Percentiles rank a stretch among this genome's conserved stretches.
phyloP scores from a whole-genome alignment of 225 moss, liverwort and hornwort species.

The Marchantia paleacea region DNA sequence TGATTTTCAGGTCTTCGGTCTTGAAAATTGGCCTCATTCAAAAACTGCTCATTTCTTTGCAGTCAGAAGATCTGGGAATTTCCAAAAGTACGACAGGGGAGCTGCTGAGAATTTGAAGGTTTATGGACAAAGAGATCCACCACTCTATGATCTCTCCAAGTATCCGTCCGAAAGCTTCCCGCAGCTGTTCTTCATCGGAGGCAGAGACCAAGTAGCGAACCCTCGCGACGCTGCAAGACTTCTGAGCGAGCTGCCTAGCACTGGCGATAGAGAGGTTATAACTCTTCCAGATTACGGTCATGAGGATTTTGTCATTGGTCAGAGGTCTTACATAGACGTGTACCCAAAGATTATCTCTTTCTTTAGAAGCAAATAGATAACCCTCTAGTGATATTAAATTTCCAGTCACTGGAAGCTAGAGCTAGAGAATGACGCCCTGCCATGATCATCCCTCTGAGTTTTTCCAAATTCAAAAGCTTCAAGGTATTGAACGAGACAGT shows the following conservation, averaged over 20 bases:
- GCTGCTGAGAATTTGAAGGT: background rate
- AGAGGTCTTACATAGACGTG: constrained; percentile 21
- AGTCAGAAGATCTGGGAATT: constrained; percentile 20
- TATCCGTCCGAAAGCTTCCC: constrained; percentile 31
- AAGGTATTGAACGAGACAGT: too few species aligned
- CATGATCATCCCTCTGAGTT: too few species aligned
- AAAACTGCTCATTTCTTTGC: background rate
- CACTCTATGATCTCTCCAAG: constrained; percentile 26
- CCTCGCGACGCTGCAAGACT: constrained; percentile 7
- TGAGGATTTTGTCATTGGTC: constrained; percentile 28
- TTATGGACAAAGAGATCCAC: constrained; percentile 32
- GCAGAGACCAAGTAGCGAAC: constrained; percentile 31
- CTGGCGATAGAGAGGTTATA: background rate
- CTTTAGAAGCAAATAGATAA: background rate
- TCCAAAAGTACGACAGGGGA: constrained; percentile 36
- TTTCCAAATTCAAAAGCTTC: too few species aligned
- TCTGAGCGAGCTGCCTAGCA: constrained; percentile 16
- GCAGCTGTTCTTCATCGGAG: constrained; percentile 22
- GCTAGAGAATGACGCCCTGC: too few species aligned
- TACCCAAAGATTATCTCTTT: constrained; percentile 25
- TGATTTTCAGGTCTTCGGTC: too few species aligned
- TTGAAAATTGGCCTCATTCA: too few species aligned
- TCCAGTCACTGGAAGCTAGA: too few species aligned
- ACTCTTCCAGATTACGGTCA: constrained; percentile 35
- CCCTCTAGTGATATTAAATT: too few species aligned